Percentiles rank a stretch among this genome's conserved stretches.
phyloP scores from a whole-genome alignment of 352 stramenopile genomes.

The Globisporangium uncinulatum region DNA sequence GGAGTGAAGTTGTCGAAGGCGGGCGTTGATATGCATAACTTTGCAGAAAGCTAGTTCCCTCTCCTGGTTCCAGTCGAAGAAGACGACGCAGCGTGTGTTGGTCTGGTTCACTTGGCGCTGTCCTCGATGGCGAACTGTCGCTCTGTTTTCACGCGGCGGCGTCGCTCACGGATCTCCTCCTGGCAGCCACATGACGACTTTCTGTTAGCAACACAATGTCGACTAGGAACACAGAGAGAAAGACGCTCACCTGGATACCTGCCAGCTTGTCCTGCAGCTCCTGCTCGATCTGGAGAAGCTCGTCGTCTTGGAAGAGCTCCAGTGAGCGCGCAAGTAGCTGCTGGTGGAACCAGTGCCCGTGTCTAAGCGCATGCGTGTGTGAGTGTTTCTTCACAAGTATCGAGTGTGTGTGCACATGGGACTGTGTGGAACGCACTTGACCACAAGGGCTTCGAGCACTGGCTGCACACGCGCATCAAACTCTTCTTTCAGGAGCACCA shows the following conservation, averaged over 20 bases:
- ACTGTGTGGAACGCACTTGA: conserved; percentile 28
- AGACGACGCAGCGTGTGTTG: not conserved
- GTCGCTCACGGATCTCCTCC: conserved; percentile 24
- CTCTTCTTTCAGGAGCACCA: conserved; percentile 32
- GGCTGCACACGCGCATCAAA: conserved; percentile 43
- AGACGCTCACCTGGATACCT: conserved; percentile 22
- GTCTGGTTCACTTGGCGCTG: not conserved
- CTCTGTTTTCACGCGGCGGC: conserved; percentile 5
- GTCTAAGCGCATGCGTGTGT: conserved; percentile 14
- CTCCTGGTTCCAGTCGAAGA: no score
- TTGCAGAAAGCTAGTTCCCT: no score
- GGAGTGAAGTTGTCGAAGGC: not conserved
- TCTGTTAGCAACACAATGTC: not conserved
- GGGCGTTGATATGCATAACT: not conserved
- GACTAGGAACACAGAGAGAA: no score
- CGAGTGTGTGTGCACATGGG: not conserved
- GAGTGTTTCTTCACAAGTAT: not conserved
- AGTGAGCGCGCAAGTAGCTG: conserved; percentile 48
- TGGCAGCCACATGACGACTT: not conserved
- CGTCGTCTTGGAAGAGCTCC: conserved; percentile 32
- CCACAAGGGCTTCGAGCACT: conserved; percentile 41
- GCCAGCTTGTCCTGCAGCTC: conserved; percentile 48
- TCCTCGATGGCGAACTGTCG: conserved; percentile 7
- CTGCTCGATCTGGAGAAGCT: conserved; percentile 39
- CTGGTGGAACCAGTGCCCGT: conserved; percentile 65